Percentiles rank a stretch among this genome's conserved stretches.
Evolutionary conservation across 2,329 filamentous ascomycete species (phyloP).

Genomic region (Dryadomyces sulphureus): DNA sequence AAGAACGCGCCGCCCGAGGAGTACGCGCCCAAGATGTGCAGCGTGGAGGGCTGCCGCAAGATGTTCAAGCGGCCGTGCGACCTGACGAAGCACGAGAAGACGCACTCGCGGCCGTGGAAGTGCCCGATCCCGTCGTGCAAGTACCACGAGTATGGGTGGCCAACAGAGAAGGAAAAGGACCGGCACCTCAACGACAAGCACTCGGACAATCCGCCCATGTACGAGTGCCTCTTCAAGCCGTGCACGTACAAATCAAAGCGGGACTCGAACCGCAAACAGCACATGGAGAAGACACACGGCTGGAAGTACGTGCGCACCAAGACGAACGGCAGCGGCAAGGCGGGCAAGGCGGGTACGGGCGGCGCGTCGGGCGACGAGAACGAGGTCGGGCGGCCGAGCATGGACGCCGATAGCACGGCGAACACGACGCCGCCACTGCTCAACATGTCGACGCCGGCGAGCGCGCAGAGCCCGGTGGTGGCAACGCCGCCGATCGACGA

Average conservation of each 20-base stretch:
- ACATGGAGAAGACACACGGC: conserved; percentile 94
- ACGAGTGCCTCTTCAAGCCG: conserved; percentile 65
- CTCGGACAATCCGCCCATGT: conserved; percentile 63
- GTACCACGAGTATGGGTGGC: conserved; percentile 81
- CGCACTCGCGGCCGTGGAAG: conserved; percentile 92
- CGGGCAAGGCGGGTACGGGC: conserved; percentile 3
- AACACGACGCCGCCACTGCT: conserved; percentile 44
- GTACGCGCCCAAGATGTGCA: conserved; percentile 65
- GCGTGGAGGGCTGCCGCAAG: conserved; percentile 64
- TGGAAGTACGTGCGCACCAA: conserved; percentile 89
- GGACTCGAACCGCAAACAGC: conserved; percentile 93
- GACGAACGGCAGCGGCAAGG: conserved; percentile 60
- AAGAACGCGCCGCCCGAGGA: conserved; percentile 82
- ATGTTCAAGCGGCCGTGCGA: conserved; percentile 96
- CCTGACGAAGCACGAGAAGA: conserved; percentile 96
- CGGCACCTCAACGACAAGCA: conserved; percentile 96
- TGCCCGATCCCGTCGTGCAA: conserved; percentile 73
- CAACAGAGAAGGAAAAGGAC: conserved; percentile 94
- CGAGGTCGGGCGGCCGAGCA: conserved; percentile 23
- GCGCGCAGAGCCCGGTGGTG: conserved; percentile 35
- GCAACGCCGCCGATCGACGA: conserved; percentile 43
- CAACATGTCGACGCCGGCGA: conserved; percentile 47
- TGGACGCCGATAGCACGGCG: conserved; percentile 24
- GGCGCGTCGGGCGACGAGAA: neutral
- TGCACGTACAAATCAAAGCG: conserved; percentile 93